phyloP scores from a whole-genome alignment of 106 monocot species.

The Dactylorhiza incarnata region DNA sequence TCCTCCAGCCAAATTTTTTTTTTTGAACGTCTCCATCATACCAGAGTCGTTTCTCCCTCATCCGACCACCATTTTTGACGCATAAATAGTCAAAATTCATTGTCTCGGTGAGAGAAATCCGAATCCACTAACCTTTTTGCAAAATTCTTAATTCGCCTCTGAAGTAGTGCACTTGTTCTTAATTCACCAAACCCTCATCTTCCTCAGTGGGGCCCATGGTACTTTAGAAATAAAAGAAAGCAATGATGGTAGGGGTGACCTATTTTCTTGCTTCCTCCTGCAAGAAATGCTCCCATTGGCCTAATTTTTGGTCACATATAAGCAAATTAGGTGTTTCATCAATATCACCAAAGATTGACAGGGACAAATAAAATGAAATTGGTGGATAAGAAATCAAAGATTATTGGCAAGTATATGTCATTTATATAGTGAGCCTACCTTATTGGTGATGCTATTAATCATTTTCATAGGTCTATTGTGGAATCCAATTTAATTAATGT shows the following conservation, averaged over 20 bases:
- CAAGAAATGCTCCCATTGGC: background rate
- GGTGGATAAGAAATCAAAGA: background rate
- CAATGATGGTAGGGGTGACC: background rate
- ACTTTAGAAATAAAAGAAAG: background rate
- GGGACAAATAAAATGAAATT: background rate
- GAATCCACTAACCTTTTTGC: no score
- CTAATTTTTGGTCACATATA: background rate
- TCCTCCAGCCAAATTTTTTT: no score
- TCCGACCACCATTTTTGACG: no score
- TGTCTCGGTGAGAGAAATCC: no score
- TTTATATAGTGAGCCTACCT: background rate
- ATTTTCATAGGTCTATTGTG: background rate
- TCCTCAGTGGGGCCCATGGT: no score
- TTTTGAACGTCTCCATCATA: no score
- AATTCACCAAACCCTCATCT: no score
- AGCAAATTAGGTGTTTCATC: background rate
- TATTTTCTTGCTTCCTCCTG: background rate
- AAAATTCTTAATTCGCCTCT: no score
- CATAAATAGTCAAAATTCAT: no score
- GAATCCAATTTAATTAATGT: background rate
- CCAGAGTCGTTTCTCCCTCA: no score
- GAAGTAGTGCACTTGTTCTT: no score
- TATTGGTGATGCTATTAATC: background rate
- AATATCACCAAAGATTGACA: background rate
- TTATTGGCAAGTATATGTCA: background rate